Percentiles rank a stretch among this genome's conserved stretches.
These are phyloP conservation scores for Pyricularia pennisetigena DNA, from an alignment of 2,329 filamentous ascomycete species.

Conservation along the genomic window DNA sequence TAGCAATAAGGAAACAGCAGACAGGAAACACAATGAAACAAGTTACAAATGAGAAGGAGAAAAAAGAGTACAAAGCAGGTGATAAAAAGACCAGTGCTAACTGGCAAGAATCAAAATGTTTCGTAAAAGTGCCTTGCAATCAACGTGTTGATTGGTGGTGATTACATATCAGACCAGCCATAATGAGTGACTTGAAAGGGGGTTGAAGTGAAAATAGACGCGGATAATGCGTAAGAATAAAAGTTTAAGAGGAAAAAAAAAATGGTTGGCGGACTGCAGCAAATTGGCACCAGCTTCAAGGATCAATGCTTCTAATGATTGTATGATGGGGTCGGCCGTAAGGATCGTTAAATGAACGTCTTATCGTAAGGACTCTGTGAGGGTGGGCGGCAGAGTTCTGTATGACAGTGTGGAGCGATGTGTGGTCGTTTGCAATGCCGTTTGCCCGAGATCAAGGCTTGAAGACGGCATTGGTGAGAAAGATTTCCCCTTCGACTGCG, in stretches of 20 bases:
- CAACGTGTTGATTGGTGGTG: background rate
- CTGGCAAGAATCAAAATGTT: background rate
- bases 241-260: background rate
- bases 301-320: conserved; percentile 4
- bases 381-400: background rate
- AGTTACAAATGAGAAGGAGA: background rate
- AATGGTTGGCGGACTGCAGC: background rate
- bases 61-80: background rate
- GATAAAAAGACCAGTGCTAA: background rate
- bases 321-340: conserved; percentile 8
- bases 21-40: background rate
- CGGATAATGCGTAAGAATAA: background rate
- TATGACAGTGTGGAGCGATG: background rate
- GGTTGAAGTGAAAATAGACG: background rate
- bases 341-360: conserved; percentile 6
- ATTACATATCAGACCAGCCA: background rate
- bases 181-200: background rate
- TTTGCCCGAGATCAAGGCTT: conserved; percentile 19
- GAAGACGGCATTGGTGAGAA: conserved; percentile 42
- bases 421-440: background rate
- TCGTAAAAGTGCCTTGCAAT: background rate
- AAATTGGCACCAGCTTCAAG: background rate
- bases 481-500: conserved; percentile 22
- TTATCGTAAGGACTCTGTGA: conserved; percentile 6
- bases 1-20: background rate